Evolutionary conservation across 2,329 filamentous ascomycete genomes (phyloP).

Genomic region (Venturia effusa): DNA sequence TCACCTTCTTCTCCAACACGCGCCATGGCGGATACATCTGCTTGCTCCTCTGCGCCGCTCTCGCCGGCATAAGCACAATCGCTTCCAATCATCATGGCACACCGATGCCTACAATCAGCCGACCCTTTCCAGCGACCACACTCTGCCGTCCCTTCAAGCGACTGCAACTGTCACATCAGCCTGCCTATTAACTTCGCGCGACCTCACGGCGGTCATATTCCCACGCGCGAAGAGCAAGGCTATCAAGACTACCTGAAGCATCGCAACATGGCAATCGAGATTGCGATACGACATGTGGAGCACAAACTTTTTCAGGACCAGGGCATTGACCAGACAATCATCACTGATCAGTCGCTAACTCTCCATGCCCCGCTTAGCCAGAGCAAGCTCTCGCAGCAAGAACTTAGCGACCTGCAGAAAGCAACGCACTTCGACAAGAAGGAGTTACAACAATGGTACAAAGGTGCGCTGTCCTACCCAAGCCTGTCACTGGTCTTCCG

Average conservation of each 20-base stretch:
- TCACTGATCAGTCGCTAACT: not conserved
- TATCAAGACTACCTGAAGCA: not conserved
- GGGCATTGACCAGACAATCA: not conserved
- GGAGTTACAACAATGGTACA: constrained; percentile 99
- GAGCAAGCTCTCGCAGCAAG: constrained; percentile 94
- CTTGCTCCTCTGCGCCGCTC: not conserved
- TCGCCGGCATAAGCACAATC: not conserved
- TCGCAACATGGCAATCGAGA: not conserved
- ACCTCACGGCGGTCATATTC: not conserved
- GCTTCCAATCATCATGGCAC: not conserved
- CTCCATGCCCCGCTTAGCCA: constrained; percentile 49
- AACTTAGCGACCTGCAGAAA: constrained; percentile 90
- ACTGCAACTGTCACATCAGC: not conserved
- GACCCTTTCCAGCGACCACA: not conserved
- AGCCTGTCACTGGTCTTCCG: not conserved
- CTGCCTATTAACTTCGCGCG: constrained; percentile 7
- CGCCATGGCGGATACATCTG: not conserved
- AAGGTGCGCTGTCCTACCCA: constrained; percentile 55
- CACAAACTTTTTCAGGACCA: not conserved
- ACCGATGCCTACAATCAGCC: not conserved
- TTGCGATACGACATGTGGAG: not conserved
- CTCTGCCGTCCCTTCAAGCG: not conserved
- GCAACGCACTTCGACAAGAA: constrained; percentile 99
- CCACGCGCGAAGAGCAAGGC: not conserved
- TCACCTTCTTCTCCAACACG: not conserved